A percentile compares a stretch with the other conserved stretches of the same genome.
Evolutionary conservation across 2,329 filamentous ascomycete species (phyloP).

Genomic region (Pestalotiopsis sp.): DNA sequence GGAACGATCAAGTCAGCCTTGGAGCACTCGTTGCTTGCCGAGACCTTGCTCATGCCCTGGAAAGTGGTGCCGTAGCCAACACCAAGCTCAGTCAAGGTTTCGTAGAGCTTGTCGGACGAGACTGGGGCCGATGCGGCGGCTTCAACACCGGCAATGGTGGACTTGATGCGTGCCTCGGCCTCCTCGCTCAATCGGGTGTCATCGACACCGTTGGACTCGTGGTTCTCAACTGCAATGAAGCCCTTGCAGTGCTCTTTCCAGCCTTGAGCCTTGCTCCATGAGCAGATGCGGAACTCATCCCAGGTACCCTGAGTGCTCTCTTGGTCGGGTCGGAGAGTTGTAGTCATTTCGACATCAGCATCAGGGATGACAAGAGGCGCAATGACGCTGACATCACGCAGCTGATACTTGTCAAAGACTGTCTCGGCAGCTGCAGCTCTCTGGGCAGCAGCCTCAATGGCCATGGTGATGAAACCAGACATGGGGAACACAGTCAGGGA

Average conservation of each 20-base stretch:
- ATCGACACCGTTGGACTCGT: conserved; percentile 43
- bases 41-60: conserved; percentile 50
- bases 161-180: conserved; percentile 30
- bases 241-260: conserved; percentile 64
- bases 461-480: conserved; percentile 55
- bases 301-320: conserved; percentile 48
- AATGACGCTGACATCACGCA: conserved; percentile 49
- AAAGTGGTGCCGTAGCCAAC: conserved; percentile 55
- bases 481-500: conserved; percentile 58
- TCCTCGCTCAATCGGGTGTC: conserved; percentile 32
- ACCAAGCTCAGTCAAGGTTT: conserved; percentile 45
- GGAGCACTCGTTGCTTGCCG: conserved; percentile 37
- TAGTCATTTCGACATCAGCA: conserved; percentile 52
- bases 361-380: conserved; percentile 51
- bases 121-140: conserved; percentile 30
- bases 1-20: conserved; percentile 36
- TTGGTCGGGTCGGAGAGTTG: conserved; percentile 44
- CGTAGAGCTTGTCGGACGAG: conserved; percentile 43
- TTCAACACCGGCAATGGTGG: conserved; percentile 31
- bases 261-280: conserved; percentile 50
- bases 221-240: conserved; percentile 43
- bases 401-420: conserved; percentile 44
- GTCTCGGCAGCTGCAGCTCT: conserved; percentile 27
- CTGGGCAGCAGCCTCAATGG: conserved; percentile 47
- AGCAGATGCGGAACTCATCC: conserved; percentile 60